These are phyloP conservation scores for Komagataella mondaviorum DNA, from an alignment of 805 yeast genomes.

Conservation along the genomic window DNA sequence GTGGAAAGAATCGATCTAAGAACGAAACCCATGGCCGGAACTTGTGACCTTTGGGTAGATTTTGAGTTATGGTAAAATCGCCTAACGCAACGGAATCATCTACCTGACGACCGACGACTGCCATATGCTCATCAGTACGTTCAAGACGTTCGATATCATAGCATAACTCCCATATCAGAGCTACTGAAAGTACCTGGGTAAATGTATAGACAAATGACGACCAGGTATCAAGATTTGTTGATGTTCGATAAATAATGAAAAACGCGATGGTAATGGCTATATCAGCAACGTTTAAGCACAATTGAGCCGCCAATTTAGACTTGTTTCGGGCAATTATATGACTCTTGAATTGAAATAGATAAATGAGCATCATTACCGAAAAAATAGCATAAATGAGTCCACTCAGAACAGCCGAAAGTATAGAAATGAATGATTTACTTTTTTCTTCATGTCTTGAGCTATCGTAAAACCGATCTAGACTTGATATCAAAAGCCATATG, in stretches of 20 bases:
- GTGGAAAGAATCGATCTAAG: neutral
- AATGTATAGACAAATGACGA: slow-evolving; percentile 32
- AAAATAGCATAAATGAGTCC: neutral
- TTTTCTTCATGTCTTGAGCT: neutral
- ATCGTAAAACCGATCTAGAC: slow-evolving; percentile 7
- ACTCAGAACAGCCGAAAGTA: neutral
- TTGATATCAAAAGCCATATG: slow-evolving; percentile 13
- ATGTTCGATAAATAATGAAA: slow-evolving; percentile 15
- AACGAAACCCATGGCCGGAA: neutral
- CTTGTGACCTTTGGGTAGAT: neutral
- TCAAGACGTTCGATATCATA: slow-evolving; percentile 38
- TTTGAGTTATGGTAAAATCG: neutral
- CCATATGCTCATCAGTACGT: slow-evolving; percentile 33
- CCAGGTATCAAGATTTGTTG: slow-evolving; percentile 30
- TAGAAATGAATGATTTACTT: neutral
- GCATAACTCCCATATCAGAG: slow-evolving; percentile 57
- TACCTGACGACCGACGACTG: slow-evolving; percentile 51
- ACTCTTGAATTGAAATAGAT: neutral
- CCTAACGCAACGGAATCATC: slow-evolving; percentile 25
- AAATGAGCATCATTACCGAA: neutral
- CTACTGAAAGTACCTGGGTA: slow-evolving; percentile 33
- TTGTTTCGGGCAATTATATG: slow-evolving; percentile 6
- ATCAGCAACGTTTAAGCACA: slow-evolving; percentile 24
- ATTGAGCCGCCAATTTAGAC: slow-evolving; percentile 35
- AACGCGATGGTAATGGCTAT: slow-evolving; percentile 19